phyloP scores from a whole-genome alignment of 805 yeast species.

The Tetrapisispora phaffii region DNA sequence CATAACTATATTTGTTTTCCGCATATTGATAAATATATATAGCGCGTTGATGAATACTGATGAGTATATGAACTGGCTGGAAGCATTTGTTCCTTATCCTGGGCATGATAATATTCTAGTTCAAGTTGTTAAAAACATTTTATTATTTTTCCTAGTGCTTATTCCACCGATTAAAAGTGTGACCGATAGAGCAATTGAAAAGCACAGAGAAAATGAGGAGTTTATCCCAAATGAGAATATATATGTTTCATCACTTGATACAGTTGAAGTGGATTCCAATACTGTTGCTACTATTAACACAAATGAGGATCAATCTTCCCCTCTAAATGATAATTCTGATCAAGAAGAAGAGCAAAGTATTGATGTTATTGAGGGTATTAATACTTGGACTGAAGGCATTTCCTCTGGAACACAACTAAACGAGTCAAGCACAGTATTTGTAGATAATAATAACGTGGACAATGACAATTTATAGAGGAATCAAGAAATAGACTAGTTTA shows the following conservation, averaged over 20 bases:
- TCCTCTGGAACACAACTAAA: neutral
- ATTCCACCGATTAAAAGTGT: neutral
- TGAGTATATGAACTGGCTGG: neutral
- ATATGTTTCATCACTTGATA: neutral
- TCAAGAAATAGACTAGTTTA: neutral
- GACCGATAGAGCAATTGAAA: neutral
- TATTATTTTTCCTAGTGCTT: neutral
- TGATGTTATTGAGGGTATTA: neutral
- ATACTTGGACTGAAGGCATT: neutral
- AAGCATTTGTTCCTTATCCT: slow-evolving; percentile 1
- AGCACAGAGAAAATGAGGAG: neutral
- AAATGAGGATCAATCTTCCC: neutral
- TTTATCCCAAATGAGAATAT: neutral
- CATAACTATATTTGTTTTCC: neutral
- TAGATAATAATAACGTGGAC: neutral
- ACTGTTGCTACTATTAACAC: neutral
- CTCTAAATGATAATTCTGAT: neutral
- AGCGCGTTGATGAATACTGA: neutral
- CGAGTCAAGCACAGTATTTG: neutral
- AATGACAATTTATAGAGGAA: neutral
- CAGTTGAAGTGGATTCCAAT: neutral
- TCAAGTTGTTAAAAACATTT: neutral
- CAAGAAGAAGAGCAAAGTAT: neutral
- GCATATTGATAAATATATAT: neutral
- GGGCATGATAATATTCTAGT: neutral